Evolutionary conservation across 768 basidiomycete species (phyloP).

Genomic region (Infundibulicybe gibba): DNA sequence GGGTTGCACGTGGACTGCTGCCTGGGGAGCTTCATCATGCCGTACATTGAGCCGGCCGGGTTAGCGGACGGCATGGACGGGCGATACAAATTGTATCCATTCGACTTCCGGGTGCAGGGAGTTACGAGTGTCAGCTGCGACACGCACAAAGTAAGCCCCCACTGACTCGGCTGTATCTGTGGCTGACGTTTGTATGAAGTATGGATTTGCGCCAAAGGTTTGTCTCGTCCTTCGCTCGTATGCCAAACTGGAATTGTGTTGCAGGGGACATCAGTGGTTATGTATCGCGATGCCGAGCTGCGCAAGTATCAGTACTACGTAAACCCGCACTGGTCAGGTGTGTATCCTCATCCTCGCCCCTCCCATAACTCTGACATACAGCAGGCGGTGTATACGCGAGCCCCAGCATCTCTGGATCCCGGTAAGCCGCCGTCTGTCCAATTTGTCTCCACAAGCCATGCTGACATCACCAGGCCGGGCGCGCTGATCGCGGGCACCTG

Average conservation of each 20-base stretch:
- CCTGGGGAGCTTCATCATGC: no score
- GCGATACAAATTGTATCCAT: no score
- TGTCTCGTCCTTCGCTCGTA: not conserved
- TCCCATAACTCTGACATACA: not conserved
- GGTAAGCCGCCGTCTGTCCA: slow-evolving; percentile 43
- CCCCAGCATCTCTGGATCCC: slow-evolving; percentile 83
- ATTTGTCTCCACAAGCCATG: not conserved
- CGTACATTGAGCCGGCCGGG: no score
- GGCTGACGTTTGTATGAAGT: slow-evolving; percentile 38
- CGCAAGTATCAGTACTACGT: no score
- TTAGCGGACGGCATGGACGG: no score
- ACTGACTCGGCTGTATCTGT: slow-evolving; percentile 83
- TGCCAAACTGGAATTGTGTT: slow-evolving; percentile 31
- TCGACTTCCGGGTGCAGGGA: no score
- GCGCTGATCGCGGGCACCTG: slow-evolving; percentile 92
- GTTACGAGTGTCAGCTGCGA: no score
- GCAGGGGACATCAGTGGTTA: no score
- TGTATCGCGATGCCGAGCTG: slow-evolving; percentile 82
- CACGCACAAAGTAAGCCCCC: no score
- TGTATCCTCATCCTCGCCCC: slow-evolving; percentile 9
- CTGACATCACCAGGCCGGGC: slow-evolving; percentile 59
- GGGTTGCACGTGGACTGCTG: no score
- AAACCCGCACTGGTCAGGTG: no score
- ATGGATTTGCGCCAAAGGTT: slow-evolving; percentile 92
- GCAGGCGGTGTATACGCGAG: no score